Conservation (phyloP, 768 basidiomycete genomes). For the Austroboletus eburneus region DNA sequence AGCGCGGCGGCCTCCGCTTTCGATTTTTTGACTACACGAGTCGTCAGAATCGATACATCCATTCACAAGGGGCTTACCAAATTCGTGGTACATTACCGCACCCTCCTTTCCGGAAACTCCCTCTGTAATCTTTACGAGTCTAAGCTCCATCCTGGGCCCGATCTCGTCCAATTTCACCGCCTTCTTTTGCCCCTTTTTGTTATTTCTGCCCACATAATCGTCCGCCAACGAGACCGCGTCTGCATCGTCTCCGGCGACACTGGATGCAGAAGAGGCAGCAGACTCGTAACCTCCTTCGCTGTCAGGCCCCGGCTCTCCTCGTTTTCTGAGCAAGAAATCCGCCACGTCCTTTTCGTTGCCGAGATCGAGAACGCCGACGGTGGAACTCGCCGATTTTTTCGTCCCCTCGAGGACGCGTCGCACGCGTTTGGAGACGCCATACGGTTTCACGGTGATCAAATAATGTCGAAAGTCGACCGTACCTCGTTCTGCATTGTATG, state of each 20-base stretch:
- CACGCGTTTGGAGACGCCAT: conserved; percentile 90
- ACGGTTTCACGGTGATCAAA: conserved; percentile 90
- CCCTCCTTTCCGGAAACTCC: conserved; percentile 93
- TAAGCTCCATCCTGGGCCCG: conserved; percentile 92
- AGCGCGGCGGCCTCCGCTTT: conserved; percentile 67
- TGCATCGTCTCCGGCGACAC: conserved; percentile 80
- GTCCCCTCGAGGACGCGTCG: conserved; percentile 76
- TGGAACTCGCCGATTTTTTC: conserved; percentile 27
- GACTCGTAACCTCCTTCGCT: conserved; percentile 72
- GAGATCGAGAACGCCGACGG: conserved; percentile 61
- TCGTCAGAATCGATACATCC: conserved; percentile 2
- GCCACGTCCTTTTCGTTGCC: conserved; percentile 92
- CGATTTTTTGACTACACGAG: conserved; percentile 75
- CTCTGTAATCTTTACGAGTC: conserved; percentile 90
- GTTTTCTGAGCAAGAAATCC: conserved; percentile 81
- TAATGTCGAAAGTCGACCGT: conserved; percentile 94
- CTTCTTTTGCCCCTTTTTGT: conserved; percentile 84
- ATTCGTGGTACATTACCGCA: conserved; percentile 89
- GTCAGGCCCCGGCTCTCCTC: conserved; percentile 52
- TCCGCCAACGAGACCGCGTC: conserved; percentile 79
- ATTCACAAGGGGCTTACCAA: conserved; percentile 53
- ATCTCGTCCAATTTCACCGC: conserved; percentile 92
- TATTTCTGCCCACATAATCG: conserved; percentile 94
- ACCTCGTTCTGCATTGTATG: conserved; percentile 81
- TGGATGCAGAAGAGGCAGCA: conserved; percentile 76